Evolutionary conservation across 441 rosid genomes (phyloP), one percentile per base, ranked within the genome.

Genomic region (Pelargonium australe): DNA sequence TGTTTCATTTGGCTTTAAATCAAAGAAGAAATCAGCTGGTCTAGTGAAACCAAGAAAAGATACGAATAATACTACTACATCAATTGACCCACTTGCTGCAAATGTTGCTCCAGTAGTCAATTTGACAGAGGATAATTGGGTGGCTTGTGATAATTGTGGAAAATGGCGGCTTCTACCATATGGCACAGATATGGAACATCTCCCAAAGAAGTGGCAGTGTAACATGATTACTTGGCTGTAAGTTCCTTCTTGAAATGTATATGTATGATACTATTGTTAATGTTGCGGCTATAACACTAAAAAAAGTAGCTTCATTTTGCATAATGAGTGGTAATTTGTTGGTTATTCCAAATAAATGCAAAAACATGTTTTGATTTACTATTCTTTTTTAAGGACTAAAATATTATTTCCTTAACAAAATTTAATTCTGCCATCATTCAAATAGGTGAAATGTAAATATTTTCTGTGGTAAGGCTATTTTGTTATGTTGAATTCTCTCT

Each of bases 191-290:
- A 75, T 84, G 12, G 82, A 85, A 17, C 77, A 81, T 60, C 89
- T 90, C 64, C 92, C 97, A 60, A 84, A 85, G 2, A 83, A 82
- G 81, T 90, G 97, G 95, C 43, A 74, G 63, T 90, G 97, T 80
- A 77, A 89, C 77, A 90, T 90, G 97, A 84, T 82, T 44, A 78
- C 78, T 25, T 90, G 97, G 97, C 87, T 90, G 92, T 90, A 87
- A 90, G 96, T 85, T 72, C 75, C 3, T 14, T 61, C 3, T 14
- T 25, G 40, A 37, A 58, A 58, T 58, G 63, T 25, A 58, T 58
- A 58, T 14, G 20, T 16, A 55, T 55, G 20, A 55, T 55, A 19
- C 19, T 16, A 19, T 55, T 16, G 25, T 55, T 55, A 19, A 14
- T 16, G 25, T 55, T 16, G 61, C 9, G 61, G 60, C 7, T 17